A percentile compares a stretch with the other conserved stretches of the same genome.
phyloP scores from a whole-genome alignment of 2,329 filamentous ascomycete genomes.

The Paraconiothyrium sp. region DNA sequence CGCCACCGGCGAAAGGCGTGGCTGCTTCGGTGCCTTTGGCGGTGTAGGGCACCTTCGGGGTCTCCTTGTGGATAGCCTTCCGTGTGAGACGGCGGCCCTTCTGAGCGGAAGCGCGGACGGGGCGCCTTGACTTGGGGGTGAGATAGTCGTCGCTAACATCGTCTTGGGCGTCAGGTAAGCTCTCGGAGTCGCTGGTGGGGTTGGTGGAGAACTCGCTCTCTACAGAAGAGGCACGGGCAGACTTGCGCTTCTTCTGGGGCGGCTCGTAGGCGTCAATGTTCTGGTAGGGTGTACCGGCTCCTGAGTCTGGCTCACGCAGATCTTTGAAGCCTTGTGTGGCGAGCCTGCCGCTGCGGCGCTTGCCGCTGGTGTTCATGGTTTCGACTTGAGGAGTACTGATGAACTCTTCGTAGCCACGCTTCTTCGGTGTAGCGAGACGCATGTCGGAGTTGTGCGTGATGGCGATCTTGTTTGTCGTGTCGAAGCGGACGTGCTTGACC shows the following conservation, averaged over 20 bases:
- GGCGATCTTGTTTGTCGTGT: background rate
- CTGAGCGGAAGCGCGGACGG: conserved; percentile 6
- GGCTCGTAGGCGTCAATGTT: background rate
- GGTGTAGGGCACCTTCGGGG: background rate
- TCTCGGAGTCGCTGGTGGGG: background rate
- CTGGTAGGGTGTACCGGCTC: background rate
- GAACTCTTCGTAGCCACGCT: background rate
- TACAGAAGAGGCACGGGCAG: conserved; percentile 1
- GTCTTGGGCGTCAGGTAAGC: background rate
- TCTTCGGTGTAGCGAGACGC: background rate
- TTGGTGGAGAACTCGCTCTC: conserved; percentile 17
- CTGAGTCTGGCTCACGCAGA: conserved; percentile 9
- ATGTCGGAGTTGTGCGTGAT: background rate
- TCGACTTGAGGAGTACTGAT: background rate
- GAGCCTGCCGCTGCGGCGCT: conserved; percentile 16
- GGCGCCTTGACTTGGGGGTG: background rate
- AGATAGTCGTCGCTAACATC: conserved; percentile 4
- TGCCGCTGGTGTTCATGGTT: background rate
- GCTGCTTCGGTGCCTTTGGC: background rate
- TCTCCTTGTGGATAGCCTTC: conserved; percentile 3
- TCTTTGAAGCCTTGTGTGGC: background rate
- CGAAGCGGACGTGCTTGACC: background rate
- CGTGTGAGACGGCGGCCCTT: conserved; percentile 5
- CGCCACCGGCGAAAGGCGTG: background rate
- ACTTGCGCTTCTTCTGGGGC: conserved; percentile 8